These are phyloP conservation scores for Boletus tylopilopsis DNA, from an alignment of 768 basidiomycete genomes.

Conservation along the genomic window DNA sequence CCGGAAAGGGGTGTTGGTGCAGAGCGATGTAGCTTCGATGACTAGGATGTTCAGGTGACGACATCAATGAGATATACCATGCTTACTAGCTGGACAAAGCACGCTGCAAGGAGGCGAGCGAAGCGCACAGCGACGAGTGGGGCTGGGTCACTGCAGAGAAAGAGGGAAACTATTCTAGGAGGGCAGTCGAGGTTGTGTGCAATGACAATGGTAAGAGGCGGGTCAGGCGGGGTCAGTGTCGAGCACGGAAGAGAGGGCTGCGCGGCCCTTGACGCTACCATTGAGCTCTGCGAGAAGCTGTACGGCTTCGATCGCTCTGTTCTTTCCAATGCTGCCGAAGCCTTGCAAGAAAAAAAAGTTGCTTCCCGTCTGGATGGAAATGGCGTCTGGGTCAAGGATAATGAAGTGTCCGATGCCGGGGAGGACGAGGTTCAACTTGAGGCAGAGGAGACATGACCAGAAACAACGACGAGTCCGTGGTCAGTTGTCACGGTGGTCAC, in stretches of 20 bases:
- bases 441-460: slow-evolving; percentile 75
- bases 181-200: slow-evolving; percentile 68
- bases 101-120: too few species aligned
- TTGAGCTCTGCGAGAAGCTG: slow-evolving; percentile 81
- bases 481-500: too few species aligned
- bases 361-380: slow-evolving; percentile 75
- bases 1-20: too few species aligned
- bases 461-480: too few species aligned
- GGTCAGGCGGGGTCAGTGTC: slow-evolving; percentile 50
- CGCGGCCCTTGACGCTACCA: slow-evolving; percentile 71
- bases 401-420: slow-evolving; percentile 97
- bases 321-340: slow-evolving; percentile 69
- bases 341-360: slow-evolving; percentile 96
- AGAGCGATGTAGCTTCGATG: too few species aligned
- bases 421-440: slow-evolving; percentile 97
- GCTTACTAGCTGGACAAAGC: too few species aligned
- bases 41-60: too few species aligned
- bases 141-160: slow-evolving; percentile 75
- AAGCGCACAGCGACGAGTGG: too few species aligned
- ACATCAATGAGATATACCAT: too few species aligned
- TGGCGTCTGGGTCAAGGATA: slow-evolving; percentile 65
- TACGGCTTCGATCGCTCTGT: slow-evolving; percentile 76
- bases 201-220: slow-evolving; percentile 70
- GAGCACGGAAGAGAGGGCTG: slow-evolving; percentile 58
- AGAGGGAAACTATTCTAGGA: slow-evolving; percentile 55